These are phyloP conservation scores for Clavispora fructus DNA, from an alignment of 805 yeast species.

Conservation along the genomic window DNA sequence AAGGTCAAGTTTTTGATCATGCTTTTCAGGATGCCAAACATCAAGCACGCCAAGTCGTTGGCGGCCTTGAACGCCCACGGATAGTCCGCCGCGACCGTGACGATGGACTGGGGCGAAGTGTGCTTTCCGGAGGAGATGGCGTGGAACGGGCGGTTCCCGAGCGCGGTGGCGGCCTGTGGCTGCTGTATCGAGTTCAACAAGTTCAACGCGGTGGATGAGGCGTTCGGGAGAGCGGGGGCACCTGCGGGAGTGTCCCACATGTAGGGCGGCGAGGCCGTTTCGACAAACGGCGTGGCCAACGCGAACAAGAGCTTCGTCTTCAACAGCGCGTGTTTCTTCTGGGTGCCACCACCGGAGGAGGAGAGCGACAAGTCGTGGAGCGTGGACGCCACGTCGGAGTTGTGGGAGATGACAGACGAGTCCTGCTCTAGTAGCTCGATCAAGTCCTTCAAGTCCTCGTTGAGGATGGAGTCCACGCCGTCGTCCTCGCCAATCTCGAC, in stretches of 20 bases:
- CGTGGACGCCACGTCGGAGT: conserved; percentile 44
- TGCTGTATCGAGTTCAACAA: conserved; percentile 10
- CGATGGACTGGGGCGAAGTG: conserved; percentile 73
- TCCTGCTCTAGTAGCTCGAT: conserved; percentile 43
- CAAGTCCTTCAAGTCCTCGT: conserved; percentile 44
- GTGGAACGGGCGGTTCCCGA: conserved; percentile 49
- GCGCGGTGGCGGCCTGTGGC: conserved; percentile 14
- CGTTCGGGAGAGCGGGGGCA: conserved; percentile 21
- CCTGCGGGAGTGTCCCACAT: conserved; percentile 8
- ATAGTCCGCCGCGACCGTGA: conserved; percentile 65
- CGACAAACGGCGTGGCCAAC: conserved; percentile 62
- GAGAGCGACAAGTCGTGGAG: conserved; percentile 54
- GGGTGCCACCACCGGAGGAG: conserved; percentile 23
- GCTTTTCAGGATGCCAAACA: conserved; percentile 73
- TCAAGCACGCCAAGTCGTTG: conserved; percentile 82
- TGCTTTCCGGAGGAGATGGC: conserved; percentile 65
- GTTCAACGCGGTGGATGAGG: conserved; percentile 26
- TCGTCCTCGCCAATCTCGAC: background rate
- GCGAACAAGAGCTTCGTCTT: conserved; percentile 52
- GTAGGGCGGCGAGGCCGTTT: conserved; percentile 29
- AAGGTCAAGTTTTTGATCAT: conserved; percentile 59
- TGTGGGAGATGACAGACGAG: conserved; percentile 23
- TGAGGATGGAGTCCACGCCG: conserved; percentile 17
- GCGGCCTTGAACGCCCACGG: conserved; percentile 85
- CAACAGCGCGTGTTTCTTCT: conserved; percentile 36